These are phyloP conservation scores for Haplosporangium sp. DNA, from an alignment of 371 early-diverging fungal genomes.

Conservation along the genomic window DNA sequence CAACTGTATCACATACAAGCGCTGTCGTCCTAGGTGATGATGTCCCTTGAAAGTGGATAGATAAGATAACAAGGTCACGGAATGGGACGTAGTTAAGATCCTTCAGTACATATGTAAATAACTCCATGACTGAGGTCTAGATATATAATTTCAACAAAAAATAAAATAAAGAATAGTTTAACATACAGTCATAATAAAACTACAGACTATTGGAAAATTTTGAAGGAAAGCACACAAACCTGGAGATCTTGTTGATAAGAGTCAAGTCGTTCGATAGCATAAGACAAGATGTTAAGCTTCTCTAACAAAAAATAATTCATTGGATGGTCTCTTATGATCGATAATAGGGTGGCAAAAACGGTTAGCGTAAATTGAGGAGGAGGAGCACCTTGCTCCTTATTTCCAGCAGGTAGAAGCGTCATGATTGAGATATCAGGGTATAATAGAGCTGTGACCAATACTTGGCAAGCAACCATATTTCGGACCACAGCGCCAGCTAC, in stretches of 20 bases:
- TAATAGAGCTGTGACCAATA: conserved; percentile 59
- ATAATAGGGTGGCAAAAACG: conserved; percentile 58
- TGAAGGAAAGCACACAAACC: conserved; percentile 33
- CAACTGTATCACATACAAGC: conserved; percentile 64
- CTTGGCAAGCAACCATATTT: conserved; percentile 63
- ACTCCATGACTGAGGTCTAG: conserved; percentile 65
- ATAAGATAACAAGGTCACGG: conserved; percentile 71
- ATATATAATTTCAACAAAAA: background rate
- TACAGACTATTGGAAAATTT: too few relatives aligned
- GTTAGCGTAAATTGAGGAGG: conserved; percentile 45
- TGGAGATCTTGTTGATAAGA: conserved; percentile 61
- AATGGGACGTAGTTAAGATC: conserved; percentile 79
- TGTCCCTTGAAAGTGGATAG: conserved; percentile 72
- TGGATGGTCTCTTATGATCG: conserved; percentile 59
- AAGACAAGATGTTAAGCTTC: conserved; percentile 61
- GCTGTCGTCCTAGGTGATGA: conserved; percentile 65
- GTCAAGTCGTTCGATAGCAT: conserved; percentile 70
- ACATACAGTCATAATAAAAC: too few relatives aligned
- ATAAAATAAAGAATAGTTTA: too few relatives aligned
- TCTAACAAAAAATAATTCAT: conserved; percentile 71
- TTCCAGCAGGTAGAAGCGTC: conserved; percentile 29
- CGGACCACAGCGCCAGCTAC: conserved; percentile 57
- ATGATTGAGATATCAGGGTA: conserved; percentile 52
- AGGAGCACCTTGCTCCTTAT: conserved; percentile 35
- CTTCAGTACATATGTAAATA: conserved; percentile 67